Base-by-base conservation (phyloP, 768 basidiomycete genomes). In the Ramaria sp. region DNA sequence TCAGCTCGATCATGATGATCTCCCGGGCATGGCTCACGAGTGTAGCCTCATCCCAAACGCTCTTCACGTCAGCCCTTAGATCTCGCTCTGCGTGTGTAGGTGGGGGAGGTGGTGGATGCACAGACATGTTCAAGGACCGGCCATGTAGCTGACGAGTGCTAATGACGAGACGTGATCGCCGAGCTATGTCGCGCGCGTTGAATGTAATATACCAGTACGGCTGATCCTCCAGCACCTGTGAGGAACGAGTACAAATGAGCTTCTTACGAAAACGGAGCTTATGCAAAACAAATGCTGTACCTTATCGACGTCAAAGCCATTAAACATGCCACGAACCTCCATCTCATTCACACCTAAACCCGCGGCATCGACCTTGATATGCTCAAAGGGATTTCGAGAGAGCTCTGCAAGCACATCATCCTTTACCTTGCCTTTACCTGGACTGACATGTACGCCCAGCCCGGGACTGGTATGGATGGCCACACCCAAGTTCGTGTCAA, bases 161-260 rank as follows among this genome's bases (percentile, higher is more conserved):
- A 37, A 93, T 77, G 3, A 89, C 82, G 61, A 80, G 78, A 9
- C 77, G 76, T 0, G 90, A 88, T 3, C 84, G 75, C 6, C 81
- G 74, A 0, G 92, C 92, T 0, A 78, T 67, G 54, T 79, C 79
- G 1, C 73, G 65, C 4, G 80, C 78, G 19, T 72, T 65, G 67
- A 96, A 97, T 3, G 91, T 87, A 60, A 93, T 78, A 65, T 92
- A 94, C 76, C 89, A 86, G 10, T 83, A 86, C 1, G 71, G 69
- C 51, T 79, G 77, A 66, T 88, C 87, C 60, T 80, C 78, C 1
- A 91, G 72, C 27, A 93, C 76, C 87, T 90, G 34, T 10, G 9
- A 10, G 34, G 34, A 9, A 37, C 34, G 9, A 37, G 27, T 37
- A 13, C 10, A 7, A 37, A 37, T 37, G 56, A 17, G 31, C 12